Percentiles rank a stretch among this genome's conserved stretches.
These are phyloP conservation scores for Fraxinus paxiana DNA, from an alignment of 305 asterid genomes.

Conservation along the genomic window DNA sequence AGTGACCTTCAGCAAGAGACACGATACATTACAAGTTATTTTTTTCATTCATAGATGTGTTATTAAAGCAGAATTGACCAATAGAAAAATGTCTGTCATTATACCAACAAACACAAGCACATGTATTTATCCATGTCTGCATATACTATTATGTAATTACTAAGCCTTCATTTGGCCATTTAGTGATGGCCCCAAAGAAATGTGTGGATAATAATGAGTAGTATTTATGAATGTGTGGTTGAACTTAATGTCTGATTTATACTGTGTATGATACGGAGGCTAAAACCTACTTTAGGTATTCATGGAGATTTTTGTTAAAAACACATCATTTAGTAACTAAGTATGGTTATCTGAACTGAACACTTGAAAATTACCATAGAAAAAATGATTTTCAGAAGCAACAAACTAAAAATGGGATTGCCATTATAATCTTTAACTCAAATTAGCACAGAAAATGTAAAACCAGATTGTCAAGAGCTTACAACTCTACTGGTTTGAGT, in stretches of 20 bases:
- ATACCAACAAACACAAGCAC: neutral
- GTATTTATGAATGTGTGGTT: neutral
- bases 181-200: neutral
- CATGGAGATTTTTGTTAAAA: neutral
- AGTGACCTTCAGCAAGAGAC: slow-evolving; percentile 48
- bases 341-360: neutral
- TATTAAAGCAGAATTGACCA: neutral
- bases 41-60: neutral
- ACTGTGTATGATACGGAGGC: neutral
- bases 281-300: neutral
- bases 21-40: neutral
- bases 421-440: neutral
- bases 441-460: neutral
- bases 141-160: neutral
- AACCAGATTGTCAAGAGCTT: neutral
- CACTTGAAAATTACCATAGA: neutral
- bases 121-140: neutral
- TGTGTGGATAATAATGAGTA: neutral
- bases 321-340: neutral
- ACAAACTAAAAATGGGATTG: neutral
- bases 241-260: neutral
- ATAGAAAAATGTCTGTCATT: neutral
- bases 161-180: neutral
- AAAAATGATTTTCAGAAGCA: neutral
- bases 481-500: neutral